phyloP scores from a whole-genome alignment of 306 rosid species.

The Hippophae gyantsensis region DNA sequence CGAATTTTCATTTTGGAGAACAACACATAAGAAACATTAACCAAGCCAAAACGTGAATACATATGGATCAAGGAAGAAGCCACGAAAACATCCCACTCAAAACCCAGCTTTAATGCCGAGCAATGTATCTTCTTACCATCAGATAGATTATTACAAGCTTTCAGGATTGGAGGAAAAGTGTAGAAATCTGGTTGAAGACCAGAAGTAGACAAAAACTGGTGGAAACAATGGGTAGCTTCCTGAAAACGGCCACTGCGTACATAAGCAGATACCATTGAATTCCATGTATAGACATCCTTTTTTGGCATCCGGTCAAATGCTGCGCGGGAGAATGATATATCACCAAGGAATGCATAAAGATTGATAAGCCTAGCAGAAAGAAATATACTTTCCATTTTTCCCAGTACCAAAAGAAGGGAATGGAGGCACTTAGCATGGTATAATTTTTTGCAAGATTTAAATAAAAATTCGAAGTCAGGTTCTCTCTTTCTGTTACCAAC shows the following conservation, averaged over 20 bases:
- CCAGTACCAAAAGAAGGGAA: conserved; percentile 35
- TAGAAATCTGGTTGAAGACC: conserved; percentile 33
- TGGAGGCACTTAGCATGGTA: conserved; percentile 35
- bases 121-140: conserved; percentile 41
- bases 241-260: conserved; percentile 26
- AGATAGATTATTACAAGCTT: conserved; percentile 32
- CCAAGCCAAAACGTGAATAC: conserved; percentile 37
- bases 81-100: conserved; percentile 37
- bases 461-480: conserved; percentile 21
- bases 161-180: conserved; percentile 44
- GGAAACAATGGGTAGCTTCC: conserved; percentile 32
- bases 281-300: conserved; percentile 44
- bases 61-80: conserved; percentile 43
- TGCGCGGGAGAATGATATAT: conserved; percentile 22
- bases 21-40: conserved; percentile 22
- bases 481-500: conserved; percentile 18
- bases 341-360: conserved; percentile 33
- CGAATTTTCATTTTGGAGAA: conserved; percentile 31
- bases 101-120: conserved; percentile 37
- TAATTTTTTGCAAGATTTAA: conserved; percentile 28
- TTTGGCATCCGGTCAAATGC: conserved; percentile 30
- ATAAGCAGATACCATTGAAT: conserved; percentile 46
- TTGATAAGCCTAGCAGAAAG: conserved; percentile 35
- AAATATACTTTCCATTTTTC: conserved; percentile 26
- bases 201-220: conserved; percentile 20